Evolutionary conservation across 768 basidiomycete species (phyloP).

Genomic region (Hericium erinaceus): DNA sequence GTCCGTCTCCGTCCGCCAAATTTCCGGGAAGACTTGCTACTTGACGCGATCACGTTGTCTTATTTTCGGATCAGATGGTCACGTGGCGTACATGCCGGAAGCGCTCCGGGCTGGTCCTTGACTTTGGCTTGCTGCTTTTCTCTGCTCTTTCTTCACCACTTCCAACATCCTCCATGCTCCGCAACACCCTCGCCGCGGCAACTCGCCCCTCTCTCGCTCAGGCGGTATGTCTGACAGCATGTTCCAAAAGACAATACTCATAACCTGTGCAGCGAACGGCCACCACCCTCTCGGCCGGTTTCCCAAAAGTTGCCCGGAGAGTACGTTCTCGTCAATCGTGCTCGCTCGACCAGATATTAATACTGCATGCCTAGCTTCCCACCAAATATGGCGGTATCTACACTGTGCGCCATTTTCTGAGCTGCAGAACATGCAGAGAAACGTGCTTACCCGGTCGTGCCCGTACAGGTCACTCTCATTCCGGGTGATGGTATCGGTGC

Average conservation of each 20-base stretch:
- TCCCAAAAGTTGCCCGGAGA: conserved; percentile 64
- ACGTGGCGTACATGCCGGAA: background rate
- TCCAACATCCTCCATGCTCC: conserved; percentile 43
- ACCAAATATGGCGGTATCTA: conserved; percentile 92
- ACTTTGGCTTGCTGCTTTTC: background rate
- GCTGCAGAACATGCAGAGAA: conserved; percentile 17
- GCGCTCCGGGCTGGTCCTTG: background rate
- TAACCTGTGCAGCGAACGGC: conserved; percentile 44
- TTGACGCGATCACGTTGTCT: background rate
- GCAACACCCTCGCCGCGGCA: conserved; percentile 49
- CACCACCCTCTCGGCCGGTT: conserved; percentile 71
- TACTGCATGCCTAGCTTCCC: conserved; percentile 41
- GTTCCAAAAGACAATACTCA: background rate
- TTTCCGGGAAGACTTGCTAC: background rate
- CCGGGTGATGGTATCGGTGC: conserved; percentile 97
- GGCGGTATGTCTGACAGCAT: conserved; percentile 33
- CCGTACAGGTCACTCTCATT: conserved; percentile 80
- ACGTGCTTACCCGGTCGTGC: conserved; percentile 4
- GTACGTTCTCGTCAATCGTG: conserved; percentile 32
- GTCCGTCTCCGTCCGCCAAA: background rate
- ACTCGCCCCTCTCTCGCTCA: conserved; percentile 44
- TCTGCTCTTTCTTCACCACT: conserved; percentile 15
- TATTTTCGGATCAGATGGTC: background rate
- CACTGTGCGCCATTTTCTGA: conserved; percentile 40
- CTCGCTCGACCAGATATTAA: conserved; percentile 3